Evolutionary conservation across 2,329 filamentous ascomycete species (phyloP).

Genomic region (Aureobasidium leucospermi): DNA sequence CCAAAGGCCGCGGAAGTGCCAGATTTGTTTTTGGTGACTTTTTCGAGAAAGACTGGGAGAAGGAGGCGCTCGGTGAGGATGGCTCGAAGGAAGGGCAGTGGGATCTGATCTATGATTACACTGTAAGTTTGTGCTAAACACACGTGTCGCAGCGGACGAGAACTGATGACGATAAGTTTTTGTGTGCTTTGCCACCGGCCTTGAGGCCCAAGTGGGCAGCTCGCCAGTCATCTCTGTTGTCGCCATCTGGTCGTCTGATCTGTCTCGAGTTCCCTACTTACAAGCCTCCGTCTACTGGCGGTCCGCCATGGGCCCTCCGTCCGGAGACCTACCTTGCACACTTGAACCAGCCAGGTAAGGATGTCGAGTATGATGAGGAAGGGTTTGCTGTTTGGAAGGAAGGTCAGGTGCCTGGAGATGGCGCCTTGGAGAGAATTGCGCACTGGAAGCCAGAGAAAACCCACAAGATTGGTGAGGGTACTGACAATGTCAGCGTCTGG

Average conservation of each 20-base stretch:
- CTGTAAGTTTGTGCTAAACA: constrained; percentile 34
- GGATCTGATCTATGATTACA: constrained; percentile 61
- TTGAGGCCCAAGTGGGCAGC: constrained; percentile 52
- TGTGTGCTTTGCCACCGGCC: constrained; percentile 50
- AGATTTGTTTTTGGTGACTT: constrained; percentile 59
- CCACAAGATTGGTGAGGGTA: constrained; percentile 47
- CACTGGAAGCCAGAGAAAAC: constrained; percentile 52
- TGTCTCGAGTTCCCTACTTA: constrained; percentile 72
- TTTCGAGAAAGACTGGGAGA: constrained; percentile 54
- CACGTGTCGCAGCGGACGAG: neutral
- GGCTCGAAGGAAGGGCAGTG: constrained; percentile 36
- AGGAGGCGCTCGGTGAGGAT: constrained; percentile 30
- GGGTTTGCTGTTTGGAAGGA: constrained; percentile 34
- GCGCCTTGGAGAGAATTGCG: constrained; percentile 38
- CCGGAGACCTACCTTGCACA: constrained; percentile 66
- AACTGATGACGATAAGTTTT: constrained; percentile 40
- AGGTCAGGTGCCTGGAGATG: constrained; percentile 36
- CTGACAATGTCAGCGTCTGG: constrained; percentile 46
- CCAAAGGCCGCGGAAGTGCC: constrained; percentile 43
- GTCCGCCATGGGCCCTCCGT: constrained; percentile 66
- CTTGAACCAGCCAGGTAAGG: constrained; percentile 60
- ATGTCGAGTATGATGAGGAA: constrained; percentile 53
- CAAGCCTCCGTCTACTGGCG: constrained; percentile 57
- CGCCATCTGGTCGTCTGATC: constrained; percentile 46
- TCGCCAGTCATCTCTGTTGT: constrained; percentile 48